Base-by-base conservation (phyloP, 2,329 filamentous ascomycete species). In the Pseudodiploospora longispora region DNA sequence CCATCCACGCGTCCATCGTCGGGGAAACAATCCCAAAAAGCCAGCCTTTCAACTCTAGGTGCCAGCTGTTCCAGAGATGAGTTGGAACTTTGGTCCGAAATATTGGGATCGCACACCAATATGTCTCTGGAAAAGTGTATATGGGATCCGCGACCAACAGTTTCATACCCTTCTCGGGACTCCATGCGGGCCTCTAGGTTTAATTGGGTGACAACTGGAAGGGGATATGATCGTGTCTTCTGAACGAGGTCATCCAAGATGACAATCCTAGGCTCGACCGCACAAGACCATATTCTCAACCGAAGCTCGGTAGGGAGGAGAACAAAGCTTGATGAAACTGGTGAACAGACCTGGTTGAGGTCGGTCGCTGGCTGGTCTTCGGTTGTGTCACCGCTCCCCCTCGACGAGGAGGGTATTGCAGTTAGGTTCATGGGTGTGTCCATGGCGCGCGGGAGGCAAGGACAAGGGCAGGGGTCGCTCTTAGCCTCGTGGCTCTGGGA, bases 11-110 rank as follows among this genome's bases (percentile, higher is more conserved):
- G 56, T 4, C 58, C 59, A 36, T 67, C 64, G 45, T 67, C 64
- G 1, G 63, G 63, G 44, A 63, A 63, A 47, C 64, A 67, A 48
- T 67, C 64, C 64, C 64, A 67, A 38, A 65, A 66, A 8, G 60
- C 63, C 30, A 66, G 50, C 35, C 60, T 58, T 46, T 59, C 58
- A 43, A 65, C 56, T 28, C 55, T 55, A 12, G 59, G 57, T 1
- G 61, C 63, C 30, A 67, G 50, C 10, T 56, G 49, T 37, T 66
- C 63, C 27, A 66, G 52, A 12, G 58, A 57, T 35, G 56, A 50
- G 32, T 62, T 57, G 34, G 55, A 50, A 28, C 51, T 55, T 42
- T 61, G 54, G 30, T 66, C 61, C 12, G 59, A 56, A 41, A 67
- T 61, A 44, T 54, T 60, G 45, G 61, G 55, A 47, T 66, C 64